A percentile compares a stretch with the other conserved stretches of the same genome.
Evolutionary conservation across 768 basidiomycete genomes (phyloP).

Genomic region (Rubroboletus satanas): DNA sequence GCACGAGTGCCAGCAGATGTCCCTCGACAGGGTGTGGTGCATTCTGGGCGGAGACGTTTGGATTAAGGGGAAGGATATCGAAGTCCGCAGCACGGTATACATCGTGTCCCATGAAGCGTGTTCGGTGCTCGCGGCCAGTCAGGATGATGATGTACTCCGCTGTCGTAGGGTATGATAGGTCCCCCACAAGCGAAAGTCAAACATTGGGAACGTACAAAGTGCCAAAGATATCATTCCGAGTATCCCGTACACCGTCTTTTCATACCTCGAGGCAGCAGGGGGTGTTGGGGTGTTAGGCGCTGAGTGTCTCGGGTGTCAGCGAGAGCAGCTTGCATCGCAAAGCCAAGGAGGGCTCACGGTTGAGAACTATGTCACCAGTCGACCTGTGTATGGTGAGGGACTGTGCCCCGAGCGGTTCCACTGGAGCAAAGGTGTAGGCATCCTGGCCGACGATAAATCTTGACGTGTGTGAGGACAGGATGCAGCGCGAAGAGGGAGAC

Average conservation of each 20-base stretch:
- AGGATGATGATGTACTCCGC: conserved; percentile 93
- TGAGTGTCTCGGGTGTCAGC: conserved; percentile 21
- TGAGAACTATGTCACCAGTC: conserved; percentile 72
- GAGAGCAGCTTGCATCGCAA: neutral
- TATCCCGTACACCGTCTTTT: conserved; percentile 70
- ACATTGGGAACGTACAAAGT: conserved; percentile 49
- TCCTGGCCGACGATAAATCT: conserved; percentile 71
- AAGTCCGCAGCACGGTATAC: conserved; percentile 89
- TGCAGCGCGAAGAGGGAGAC: conserved; percentile 8
- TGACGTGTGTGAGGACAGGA: neutral
- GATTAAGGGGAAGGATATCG: conserved; percentile 83
- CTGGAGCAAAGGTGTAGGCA: conserved; percentile 76
- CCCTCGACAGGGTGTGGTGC: conserved; percentile 84
- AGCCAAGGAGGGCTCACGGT: conserved; percentile 42
- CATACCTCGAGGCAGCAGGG: conserved; percentile 52
- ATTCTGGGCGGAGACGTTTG: conserved; percentile 59
- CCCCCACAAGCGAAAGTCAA: neutral
- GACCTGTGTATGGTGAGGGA: conserved; percentile 68
- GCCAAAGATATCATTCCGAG: conserved; percentile 74
- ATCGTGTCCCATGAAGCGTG: conserved; percentile 78
- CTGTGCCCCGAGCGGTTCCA: conserved; percentile 54
- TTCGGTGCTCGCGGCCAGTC: conserved; percentile 75
- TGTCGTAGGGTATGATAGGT: conserved; percentile 29
- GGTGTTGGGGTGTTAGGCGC: conserved; percentile 55
- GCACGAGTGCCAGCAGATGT: conserved; percentile 81